A percentile compares a stretch with the other conserved stretches of the same genome.
Conservation (phyloP, 139 green algal species). For the Coccomyxa sp. region DNA sequence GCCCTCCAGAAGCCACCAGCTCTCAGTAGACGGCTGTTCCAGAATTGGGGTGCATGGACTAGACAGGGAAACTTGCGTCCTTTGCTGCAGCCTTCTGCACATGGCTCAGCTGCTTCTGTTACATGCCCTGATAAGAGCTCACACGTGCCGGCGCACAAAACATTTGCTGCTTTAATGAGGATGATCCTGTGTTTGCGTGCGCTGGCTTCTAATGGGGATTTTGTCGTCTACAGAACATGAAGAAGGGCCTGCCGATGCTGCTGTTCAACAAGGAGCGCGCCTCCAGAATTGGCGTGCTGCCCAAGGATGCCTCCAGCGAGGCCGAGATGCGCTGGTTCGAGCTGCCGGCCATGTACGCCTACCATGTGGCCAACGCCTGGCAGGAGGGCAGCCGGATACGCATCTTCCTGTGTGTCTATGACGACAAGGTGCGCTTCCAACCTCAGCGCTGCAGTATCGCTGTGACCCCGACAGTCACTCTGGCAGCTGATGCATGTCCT, state of each 20-base stretch:
- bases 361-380: constrained; percentile 42
- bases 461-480: not conserved
- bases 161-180: not conserved
- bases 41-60: no score
- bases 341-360: constrained; percentile 16
- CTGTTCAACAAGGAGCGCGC: constrained; percentile 28
- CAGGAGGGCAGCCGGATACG: constrained; percentile 33
- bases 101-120: not conserved
- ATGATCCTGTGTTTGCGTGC: not conserved
- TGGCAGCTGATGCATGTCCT: no score
- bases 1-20: no score
- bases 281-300: constrained; percentile 48
- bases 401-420: constrained; percentile 27
- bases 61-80: no score
- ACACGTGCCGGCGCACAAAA: no score
- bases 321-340: constrained; percentile 48
- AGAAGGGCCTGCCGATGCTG: constrained; percentile 49
- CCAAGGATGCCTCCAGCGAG: constrained; percentile 7
- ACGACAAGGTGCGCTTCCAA: not conserved
- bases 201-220: not conserved
- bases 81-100: not conserved
- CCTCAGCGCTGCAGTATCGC: constrained; percentile 21
- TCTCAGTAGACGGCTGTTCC: not conserved
- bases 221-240: constrained; percentile 47
- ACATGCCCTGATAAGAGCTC: not conserved